A percentile compares a stretch with the other conserved stretches of the same genome.
These are phyloP conservation scores for Hansenula lynferdii DNA, from an alignment of 1,139 yeast species.

Conservation along the genomic window DNA sequence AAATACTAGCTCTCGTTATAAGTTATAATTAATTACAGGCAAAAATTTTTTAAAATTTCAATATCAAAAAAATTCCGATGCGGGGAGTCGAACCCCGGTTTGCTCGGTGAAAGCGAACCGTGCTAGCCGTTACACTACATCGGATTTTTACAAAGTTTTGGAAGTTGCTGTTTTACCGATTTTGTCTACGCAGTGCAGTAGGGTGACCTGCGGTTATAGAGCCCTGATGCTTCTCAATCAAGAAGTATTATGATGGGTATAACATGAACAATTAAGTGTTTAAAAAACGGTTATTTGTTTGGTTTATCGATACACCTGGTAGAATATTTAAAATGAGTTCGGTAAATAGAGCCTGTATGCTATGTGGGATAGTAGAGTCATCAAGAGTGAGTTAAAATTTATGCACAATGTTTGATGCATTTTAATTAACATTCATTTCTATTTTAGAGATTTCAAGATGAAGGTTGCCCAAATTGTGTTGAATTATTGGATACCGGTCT, in stretches of 20 bases:
- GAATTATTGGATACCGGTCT: constrained; percentile 80
- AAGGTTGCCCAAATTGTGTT: constrained; percentile 98
- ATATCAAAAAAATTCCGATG: constrained; percentile 45
- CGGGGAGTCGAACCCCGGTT: constrained; percentile 84
- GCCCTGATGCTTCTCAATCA: no score
- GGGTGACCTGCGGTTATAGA: no score
- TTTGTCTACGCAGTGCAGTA: no score
- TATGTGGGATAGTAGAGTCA: constrained; percentile 89
- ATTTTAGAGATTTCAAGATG: constrained; percentile 55
- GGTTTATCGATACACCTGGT: no score
- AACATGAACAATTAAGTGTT: no score
- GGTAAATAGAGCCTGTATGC: constrained; percentile 94
- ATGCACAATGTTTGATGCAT: neutral
- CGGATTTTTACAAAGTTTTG: constrained; percentile 34
- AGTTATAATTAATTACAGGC: no score
- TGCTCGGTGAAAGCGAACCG: constrained; percentile 83
- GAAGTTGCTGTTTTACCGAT: neutral
- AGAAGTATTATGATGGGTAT: no score
- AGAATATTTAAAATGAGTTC: neutral
- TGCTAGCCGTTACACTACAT: constrained; percentile 80
- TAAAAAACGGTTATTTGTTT: neutral
- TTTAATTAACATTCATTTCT: constrained; percentile 1
- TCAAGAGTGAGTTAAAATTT: constrained; percentile 36
- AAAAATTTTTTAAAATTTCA: no score
- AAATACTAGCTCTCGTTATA: no score